Conservation (phyloP, 192 early-diverging fungal genomes). For the Umbelopsis vinacea region DNA sequence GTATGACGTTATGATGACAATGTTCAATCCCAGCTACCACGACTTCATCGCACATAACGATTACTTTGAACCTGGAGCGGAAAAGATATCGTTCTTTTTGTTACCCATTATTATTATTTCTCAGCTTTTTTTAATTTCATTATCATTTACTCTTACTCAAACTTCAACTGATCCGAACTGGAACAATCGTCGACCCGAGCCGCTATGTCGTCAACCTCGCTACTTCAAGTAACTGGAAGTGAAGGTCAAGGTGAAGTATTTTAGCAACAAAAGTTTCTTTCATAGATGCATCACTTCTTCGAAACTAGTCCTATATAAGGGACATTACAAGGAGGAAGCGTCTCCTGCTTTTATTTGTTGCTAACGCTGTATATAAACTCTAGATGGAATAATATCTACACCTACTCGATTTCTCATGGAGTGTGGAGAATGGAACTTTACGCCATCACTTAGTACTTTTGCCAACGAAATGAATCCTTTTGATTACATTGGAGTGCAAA, state of each 20-base stretch:
- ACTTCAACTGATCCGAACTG: neutral
- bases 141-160: neutral
- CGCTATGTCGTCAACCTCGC: neutral
- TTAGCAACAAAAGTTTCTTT: neutral
- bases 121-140: neutral
- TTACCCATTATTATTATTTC: neutral
- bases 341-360: neutral
- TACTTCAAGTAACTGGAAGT: slow-evolving; percentile 11
- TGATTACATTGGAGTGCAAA: slow-evolving; percentile 25
- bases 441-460: slow-evolving; percentile 23
- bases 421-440: slow-evolving; percentile 37
- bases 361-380: neutral
- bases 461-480: slow-evolving; percentile 34
- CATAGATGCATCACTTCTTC: neutral
- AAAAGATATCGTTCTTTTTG: too few relatives aligned
- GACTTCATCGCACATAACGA: neutral
- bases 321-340: slow-evolving; percentile 2
- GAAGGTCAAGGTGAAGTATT: slow-evolving; percentile 13
- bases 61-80: neutral
- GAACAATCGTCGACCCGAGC: neutral
- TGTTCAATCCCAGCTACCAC: neutral
- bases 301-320: neutral
- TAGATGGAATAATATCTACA: slow-evolving; percentile 25
- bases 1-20: neutral
- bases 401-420: slow-evolving; percentile 39